Percentiles rank a stretch among this genome's conserved stretches.
These are phyloP conservation scores for Hyphopichia fennica DNA, from an alignment of 1,139 yeast genomes.

Conservation along the genomic window DNA sequence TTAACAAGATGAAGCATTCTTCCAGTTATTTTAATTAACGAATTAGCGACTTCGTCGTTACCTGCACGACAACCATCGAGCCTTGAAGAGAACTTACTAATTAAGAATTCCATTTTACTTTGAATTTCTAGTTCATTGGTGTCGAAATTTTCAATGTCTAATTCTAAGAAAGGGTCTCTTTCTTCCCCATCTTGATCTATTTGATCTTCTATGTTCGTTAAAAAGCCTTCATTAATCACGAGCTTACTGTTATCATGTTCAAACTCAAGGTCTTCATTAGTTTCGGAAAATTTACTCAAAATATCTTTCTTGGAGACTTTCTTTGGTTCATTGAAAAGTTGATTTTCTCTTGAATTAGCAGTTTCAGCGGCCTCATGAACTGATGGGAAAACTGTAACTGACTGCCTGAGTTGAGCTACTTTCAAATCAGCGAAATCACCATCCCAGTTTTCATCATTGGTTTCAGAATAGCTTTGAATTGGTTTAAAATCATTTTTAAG, in stretches of 20 bases:
- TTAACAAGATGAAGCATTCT: slow-evolving; percentile 42
- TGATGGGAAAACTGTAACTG: background rate
- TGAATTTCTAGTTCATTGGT: slow-evolving; percentile 46
- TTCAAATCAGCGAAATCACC: slow-evolving; percentile 27
- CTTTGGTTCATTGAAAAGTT: slow-evolving; percentile 6
- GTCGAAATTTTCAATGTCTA: slow-evolving; percentile 43
- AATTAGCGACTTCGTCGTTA: slow-evolving; percentile 29
- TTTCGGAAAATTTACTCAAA: slow-evolving; percentile 30
- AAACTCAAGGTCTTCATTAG: slow-evolving; percentile 19
- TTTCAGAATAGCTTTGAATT: slow-evolving; percentile 27
- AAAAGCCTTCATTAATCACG: background rate
- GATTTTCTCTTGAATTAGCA: slow-evolving; percentile 2
- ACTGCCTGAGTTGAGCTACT: slow-evolving; percentile 8
- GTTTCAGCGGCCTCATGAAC: background rate
- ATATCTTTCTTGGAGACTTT: slow-evolving; percentile 26
- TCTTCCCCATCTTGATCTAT: slow-evolving; percentile 18
- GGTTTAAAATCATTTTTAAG: slow-evolving; percentile 16
- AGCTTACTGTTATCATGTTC: slow-evolving; percentile 8
- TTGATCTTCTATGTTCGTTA: slow-evolving; percentile 7
- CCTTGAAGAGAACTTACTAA: slow-evolving; percentile 33
- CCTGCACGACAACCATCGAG: slow-evolving; percentile 33
- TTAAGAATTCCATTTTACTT: slow-evolving; percentile 42
- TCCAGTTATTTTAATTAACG: slow-evolving; percentile 39
- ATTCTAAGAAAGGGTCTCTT: slow-evolving; percentile 39
- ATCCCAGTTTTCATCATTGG: slow-evolving; percentile 38